A percentile compares a stretch with the other conserved stretches of the same genome.
Conservation (phyloP, 202 grass and related monocot species). For the Schoenoplectus triqueter region DNA sequence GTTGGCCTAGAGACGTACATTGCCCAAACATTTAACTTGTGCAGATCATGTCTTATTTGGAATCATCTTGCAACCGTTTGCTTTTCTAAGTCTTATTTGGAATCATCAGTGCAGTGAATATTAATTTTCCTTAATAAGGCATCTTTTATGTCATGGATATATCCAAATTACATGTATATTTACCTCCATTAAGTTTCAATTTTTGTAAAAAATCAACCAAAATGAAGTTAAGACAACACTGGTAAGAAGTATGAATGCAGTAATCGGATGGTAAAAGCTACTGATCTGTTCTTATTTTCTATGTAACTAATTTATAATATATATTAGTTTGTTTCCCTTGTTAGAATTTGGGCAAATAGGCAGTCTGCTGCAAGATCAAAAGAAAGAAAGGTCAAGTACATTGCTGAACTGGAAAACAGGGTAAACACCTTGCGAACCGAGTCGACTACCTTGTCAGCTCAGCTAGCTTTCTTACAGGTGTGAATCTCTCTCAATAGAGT, state of each 20-base stretch:
- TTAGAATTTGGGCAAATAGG: slow-evolving; percentile 39
- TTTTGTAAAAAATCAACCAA: neutral
- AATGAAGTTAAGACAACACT: neutral
- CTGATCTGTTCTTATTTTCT: neutral
- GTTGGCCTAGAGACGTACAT: neutral
- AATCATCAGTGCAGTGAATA: neutral
- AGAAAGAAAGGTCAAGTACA: slow-evolving; percentile 39
- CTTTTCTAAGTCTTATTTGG: neutral
- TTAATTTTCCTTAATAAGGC: neutral
- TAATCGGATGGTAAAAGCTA: neutral
- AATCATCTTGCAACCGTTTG: neutral
- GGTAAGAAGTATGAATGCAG: neutral
- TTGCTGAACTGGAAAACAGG: slow-evolving; percentile 27
- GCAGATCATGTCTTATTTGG: neutral
- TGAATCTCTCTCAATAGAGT: slow-evolving; percentile 2
- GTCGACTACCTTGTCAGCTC: slow-evolving; percentile 21
- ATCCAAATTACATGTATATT: neutral
- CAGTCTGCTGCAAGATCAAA: slow-evolving; percentile 41
- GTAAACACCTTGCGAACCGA: slow-evolving; percentile 11
- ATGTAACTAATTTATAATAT: slow-evolving; percentile 19
- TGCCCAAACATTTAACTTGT: neutral
- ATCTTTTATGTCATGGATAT: neutral
- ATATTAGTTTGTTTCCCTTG: slow-evolving; percentile 14
- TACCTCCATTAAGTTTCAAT: neutral
- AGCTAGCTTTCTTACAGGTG: slow-evolving; percentile 33